Conservation (phyloP, 2,329 filamentous ascomycete species). For the Cladosporium austrohemisphaericum region DNA sequence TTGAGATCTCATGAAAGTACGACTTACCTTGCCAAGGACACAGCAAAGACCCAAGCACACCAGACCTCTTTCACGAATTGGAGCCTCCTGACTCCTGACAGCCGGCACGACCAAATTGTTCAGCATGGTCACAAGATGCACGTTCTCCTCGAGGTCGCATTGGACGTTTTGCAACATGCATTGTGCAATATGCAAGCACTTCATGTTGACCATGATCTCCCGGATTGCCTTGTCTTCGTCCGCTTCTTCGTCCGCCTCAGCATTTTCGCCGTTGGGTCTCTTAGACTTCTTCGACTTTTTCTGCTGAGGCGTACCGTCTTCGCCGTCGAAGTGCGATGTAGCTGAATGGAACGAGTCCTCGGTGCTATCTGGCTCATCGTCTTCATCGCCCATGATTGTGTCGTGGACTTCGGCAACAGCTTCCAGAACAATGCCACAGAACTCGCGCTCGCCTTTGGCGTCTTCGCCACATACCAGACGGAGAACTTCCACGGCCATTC, state of each 20-base stretch:
- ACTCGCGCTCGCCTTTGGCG: constrained; percentile 71
- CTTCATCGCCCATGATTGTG: constrained; percentile 68
- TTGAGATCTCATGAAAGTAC: neutral
- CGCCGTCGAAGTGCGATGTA: constrained; percentile 73
- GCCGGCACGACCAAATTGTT: constrained; percentile 96
- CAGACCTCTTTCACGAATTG: constrained; percentile 84
- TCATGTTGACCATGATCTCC: constrained; percentile 96
- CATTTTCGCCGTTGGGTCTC: constrained; percentile 57
- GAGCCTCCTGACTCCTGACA: constrained; percentile 86
- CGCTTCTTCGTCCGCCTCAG: constrained; percentile 53
- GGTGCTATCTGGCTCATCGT: constrained; percentile 43
- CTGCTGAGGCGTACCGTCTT: constrained; percentile 44
- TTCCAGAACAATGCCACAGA: constrained; percentile 82
- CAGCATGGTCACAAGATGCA: constrained; percentile 91
- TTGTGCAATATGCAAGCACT: constrained; percentile 93
- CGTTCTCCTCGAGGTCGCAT: constrained; percentile 81
- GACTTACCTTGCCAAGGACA: constrained; percentile 70
- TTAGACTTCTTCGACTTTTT: constrained; percentile 38
- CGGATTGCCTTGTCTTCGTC: constrained; percentile 71
- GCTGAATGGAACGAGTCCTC: constrained; percentile 93
- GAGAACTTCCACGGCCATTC: constrained; percentile 77
- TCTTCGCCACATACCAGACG: constrained; percentile 77
- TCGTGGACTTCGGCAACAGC: constrained; percentile 96
- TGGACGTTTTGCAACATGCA: constrained; percentile 95
- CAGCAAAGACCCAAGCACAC: constrained; percentile 88